Evolutionary conservation across 108 stramenopile genomes (phyloP), one percentile per base, ranked within the genome.

Genomic region (Pseudonitzschia multiseries): DNA sequence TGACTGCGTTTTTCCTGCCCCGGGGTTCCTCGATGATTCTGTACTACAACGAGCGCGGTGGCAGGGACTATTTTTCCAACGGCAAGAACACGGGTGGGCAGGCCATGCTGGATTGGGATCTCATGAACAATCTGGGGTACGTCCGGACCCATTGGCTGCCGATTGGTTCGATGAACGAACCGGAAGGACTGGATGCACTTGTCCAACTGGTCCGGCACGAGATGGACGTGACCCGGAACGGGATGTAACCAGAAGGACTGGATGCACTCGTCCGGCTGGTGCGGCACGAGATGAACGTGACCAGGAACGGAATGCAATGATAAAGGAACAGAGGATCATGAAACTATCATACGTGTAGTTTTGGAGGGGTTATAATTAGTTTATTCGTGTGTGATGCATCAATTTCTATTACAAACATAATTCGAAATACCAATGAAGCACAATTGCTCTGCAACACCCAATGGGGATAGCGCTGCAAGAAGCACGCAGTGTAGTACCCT

Each of bases 61-160:
- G 71, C 4, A 69, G 32, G 41, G 73, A 74, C 26, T 72, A 67
- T 65, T 44, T 60, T 24, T 31, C 57, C 13, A 46, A 73, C 24
- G 66, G 65, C 52, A 74, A 69, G 29, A 53, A 69, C 59, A 79
- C 79, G n/a, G 73, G 73, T 18, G 73, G 54, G 20, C 79, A 79
- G 17, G 76, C 79, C 15, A 29, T 70, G 3, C 31, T 84, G 73
- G 83, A 84, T 72, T 84, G 75, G 75, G 83, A 84, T 46, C 69
- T 81, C 50, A 69, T 78, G 26, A 84, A 84, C 73, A 81, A 81
- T 51, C 29, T 71, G 43, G 74, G 63, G 14, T 65, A 84, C 62
- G 13, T 84, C 22, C 69, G 69, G 29, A 78, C 75, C 6, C 80
- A 81, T 69, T 84, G 83, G 83, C 26, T 84, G 20, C 84, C 81